phyloP scores from a whole-genome alignment of 2,329 filamentous ascomycete species.

The Penicillium sclerotiorum region DNA sequence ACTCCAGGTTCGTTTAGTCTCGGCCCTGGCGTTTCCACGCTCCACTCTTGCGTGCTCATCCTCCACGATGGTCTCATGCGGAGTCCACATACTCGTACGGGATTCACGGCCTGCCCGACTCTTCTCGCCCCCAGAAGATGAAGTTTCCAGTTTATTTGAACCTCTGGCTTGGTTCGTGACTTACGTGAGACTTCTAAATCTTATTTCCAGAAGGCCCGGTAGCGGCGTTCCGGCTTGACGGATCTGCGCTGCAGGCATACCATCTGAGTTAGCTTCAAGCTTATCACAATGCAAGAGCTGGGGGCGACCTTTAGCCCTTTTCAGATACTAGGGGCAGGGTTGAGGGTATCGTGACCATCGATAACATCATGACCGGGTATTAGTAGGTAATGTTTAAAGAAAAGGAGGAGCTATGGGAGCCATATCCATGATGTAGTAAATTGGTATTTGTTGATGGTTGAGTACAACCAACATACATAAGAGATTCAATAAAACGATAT shows the following conservation, averaged over 20 bases:
- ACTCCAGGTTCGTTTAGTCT: neutral
- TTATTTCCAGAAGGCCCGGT: too few relatives aligned
- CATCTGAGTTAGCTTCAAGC: neutral
- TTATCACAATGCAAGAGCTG: neutral
- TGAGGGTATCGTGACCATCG: too few relatives aligned
- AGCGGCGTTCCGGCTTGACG: too few relatives aligned
- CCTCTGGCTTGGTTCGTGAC: neutral
- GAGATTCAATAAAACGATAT: neutral
- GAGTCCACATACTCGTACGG: constrained; percentile 7
- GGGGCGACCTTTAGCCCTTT: neutral
- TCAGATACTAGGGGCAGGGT: neutral
- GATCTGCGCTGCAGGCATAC: neutral
- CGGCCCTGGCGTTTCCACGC: neutral
- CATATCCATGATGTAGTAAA: neutral
- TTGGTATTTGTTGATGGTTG: too few relatives aligned
- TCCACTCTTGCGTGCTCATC: constrained; percentile 17
- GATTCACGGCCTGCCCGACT: neutral
- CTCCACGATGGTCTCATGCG: constrained; percentile 16
- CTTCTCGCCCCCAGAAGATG: neutral
- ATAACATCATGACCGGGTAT: neutral
- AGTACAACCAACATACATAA: too few relatives aligned
- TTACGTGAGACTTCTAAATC: neutral
- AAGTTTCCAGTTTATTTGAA: neutral
- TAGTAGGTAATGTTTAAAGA: too few relatives aligned
- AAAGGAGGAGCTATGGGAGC: neutral